Conservation (phyloP, 2,329 filamentous ascomycete genomes). For the Endothia cerciana region DNA sequence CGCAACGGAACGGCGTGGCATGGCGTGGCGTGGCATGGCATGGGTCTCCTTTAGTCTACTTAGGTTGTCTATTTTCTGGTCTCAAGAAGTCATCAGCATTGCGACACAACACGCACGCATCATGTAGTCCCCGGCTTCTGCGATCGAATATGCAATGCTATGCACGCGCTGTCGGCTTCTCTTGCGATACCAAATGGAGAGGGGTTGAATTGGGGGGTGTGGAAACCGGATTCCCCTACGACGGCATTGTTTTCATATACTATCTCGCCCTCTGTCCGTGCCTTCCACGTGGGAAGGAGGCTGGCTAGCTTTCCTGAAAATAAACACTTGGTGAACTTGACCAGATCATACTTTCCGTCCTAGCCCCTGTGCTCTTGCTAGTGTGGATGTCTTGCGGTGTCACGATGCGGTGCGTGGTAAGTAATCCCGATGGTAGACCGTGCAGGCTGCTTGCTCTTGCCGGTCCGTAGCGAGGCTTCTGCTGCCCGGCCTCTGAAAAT, state of each 20-base stretch:
- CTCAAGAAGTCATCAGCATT: slow-evolving; percentile 26
- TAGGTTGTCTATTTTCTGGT: slow-evolving; percentile 15
- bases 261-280: not conserved
- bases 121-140: slow-evolving; percentile 1
- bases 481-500: too few relatives aligned
- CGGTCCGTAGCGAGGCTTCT: too few relatives aligned
- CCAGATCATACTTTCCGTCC: not conserved
- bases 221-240: not conserved
- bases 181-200: slow-evolving; percentile 19
- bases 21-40: slow-evolving; percentile 16
- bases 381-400: not conserved
- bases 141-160: not conserved
- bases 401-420: not conserved
- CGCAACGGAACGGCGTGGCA: slow-evolving; percentile 13
- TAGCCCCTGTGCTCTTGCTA: not conserved
- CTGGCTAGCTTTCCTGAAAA: not conserved
- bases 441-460: too few relatives aligned
- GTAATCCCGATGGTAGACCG: not conserved
- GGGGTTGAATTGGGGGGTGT: not conserved
- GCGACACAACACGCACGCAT: slow-evolving; percentile 19
- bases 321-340: not conserved
- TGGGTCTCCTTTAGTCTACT: slow-evolving; percentile 6
- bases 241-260: not conserved
- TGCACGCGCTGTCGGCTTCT: slow-evolving; percentile 21
- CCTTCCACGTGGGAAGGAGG: not conserved